Conservation (phyloP, 169 alveolate genomes). For the Theileria annulata region DNA sequence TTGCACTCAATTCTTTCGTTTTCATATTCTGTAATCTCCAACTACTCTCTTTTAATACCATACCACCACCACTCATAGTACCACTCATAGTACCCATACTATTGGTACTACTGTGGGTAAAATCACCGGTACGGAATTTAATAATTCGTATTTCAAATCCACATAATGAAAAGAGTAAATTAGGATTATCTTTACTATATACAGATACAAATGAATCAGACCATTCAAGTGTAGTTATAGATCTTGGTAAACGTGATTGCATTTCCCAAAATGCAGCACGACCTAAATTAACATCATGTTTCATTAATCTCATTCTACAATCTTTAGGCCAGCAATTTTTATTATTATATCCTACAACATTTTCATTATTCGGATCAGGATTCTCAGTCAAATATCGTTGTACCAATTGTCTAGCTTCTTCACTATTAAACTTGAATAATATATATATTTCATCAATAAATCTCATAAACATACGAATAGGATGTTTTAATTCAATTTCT, state of each 20-base stretch:
- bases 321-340: constrained; percentile 99
- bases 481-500: constrained; percentile 95
- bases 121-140: constrained; percentile 66
- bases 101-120: too few relatives aligned
- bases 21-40: constrained; percentile 97
- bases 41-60: constrained; percentile 91
- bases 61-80: too few relatives aligned
- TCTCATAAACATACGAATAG: constrained; percentile 96
- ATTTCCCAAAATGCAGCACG: constrained; percentile 99
- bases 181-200: constrained; percentile 98
- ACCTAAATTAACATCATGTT: constrained; percentile 97
- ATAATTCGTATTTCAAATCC: constrained; percentile 97
- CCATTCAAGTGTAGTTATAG: constrained; percentile 97
- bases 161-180: constrained; percentile 95
- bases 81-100: constrained; percentile 47
- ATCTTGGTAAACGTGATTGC: constrained; percentile 98
- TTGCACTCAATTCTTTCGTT: constrained; percentile 98
- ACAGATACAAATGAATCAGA: constrained; percentile 96
- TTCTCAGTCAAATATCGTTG: constrained; percentile 98
- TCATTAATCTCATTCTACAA: constrained; percentile 98
- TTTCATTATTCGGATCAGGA: constrained; percentile 99
- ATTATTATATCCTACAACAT: constrained; percentile 97
- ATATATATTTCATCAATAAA: constrained; percentile 94
- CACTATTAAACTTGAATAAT: constrained; percentile 91
- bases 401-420: constrained; percentile 95